Evolutionary conservation across 2,329 filamentous ascomycete genomes (phyloP).

Genomic region (Paramyrothecium roridum): DNA sequence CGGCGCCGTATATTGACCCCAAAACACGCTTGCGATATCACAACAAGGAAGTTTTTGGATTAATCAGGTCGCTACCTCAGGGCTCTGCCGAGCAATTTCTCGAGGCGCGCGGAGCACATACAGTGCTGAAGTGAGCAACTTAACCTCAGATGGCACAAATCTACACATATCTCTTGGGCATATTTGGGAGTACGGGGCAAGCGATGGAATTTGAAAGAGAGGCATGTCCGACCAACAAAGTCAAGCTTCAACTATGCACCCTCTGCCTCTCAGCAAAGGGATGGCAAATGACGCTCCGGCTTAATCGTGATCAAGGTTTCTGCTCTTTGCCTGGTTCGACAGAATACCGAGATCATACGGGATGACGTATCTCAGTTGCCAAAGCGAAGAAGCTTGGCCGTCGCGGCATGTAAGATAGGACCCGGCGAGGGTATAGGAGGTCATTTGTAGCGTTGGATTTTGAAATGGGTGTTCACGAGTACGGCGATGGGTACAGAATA

Average conservation of each 20-base stretch:
- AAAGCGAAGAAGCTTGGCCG: constrained; percentile 48
- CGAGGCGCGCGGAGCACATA: constrained; percentile 87
- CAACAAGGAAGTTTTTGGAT: constrained; percentile 84
- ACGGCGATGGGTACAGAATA: too few species aligned
- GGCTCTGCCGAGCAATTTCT: constrained; percentile 84
- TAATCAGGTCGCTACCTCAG: constrained; percentile 77
- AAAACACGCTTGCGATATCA: constrained; percentile 93
- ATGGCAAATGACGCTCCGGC: constrained; percentile 94
- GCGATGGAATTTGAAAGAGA: not conserved
- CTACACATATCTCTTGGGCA: not conserved
- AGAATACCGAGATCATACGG: constrained; percentile 79
- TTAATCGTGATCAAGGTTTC: constrained; percentile 83
- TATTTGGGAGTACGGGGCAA: too few species aligned
- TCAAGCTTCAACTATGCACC: constrained; percentile 94
- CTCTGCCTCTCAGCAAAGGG: constrained; percentile 70
- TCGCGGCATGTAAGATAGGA: constrained; percentile 43
- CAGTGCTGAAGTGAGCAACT: constrained; percentile 72
- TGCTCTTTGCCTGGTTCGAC: constrained; percentile 76
- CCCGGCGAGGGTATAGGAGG: too few species aligned
- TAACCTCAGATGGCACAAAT: not conserved
- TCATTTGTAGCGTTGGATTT: too few species aligned
- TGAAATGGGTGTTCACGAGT: too few species aligned
- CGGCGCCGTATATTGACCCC: constrained; percentile 89
- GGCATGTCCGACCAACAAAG: constrained; percentile 81
- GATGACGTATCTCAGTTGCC: constrained; percentile 60